Conservation (phyloP, 495 filamentous ascomycete genomes). For the Trichoderma asperelloides region DNA sequence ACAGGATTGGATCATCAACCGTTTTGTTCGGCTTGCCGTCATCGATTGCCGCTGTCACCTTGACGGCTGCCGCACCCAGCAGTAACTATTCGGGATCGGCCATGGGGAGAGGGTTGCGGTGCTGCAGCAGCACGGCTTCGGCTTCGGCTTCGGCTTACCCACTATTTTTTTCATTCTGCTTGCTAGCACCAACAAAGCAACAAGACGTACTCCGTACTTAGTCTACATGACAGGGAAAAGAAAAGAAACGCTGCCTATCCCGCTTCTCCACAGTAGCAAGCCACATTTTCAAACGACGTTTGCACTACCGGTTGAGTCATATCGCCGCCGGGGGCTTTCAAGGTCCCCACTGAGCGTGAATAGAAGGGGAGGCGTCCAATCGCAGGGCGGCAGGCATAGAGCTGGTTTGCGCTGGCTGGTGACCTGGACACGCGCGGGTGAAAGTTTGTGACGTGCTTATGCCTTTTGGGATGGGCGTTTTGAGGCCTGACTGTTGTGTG, state of each 20-base stretch:
- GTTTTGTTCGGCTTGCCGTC: no score
- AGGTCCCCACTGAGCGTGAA: background rate
- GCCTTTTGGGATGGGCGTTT: background rate
- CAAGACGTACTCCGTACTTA: no score
- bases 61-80: no score
- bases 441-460: constrained; percentile 2
- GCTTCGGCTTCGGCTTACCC: background rate
- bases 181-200: background rate
- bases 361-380: background rate
- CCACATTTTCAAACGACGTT: background rate
- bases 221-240: no score
- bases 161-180: background rate
- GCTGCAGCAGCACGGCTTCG: background rate
- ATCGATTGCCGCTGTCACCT: no score
- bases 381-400: background rate
- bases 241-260: background rate
- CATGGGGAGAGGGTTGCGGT: no score
- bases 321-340: background rate
- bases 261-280: background rate
- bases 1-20: no score
- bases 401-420: background rate
- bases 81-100: no score
- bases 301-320: background rate
- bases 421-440: background rate
- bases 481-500: no score